Percentiles rank a stretch among this genome's conserved stretches.
Evolutionary conservation across 306 rosid genomes (phyloP).

Genomic region (Prunus fruticosa): DNA sequence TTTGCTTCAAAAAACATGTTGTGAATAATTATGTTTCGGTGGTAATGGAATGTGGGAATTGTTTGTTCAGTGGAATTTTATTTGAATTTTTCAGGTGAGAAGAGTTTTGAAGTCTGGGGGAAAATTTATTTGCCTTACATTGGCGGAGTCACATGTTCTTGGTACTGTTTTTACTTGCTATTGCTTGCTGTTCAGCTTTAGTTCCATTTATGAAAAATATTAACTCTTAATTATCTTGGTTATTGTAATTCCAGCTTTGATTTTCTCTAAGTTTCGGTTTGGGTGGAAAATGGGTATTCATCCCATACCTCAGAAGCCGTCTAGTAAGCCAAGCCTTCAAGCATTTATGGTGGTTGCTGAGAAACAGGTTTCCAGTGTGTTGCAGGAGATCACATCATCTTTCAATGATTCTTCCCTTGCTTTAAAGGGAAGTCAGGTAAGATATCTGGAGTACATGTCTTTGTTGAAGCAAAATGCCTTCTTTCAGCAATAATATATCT

Average conservation of each 20-base stretch:
- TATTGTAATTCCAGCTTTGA: constrained; percentile 54
- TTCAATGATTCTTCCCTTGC: constrained; percentile 46
- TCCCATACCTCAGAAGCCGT: constrained; percentile 64
- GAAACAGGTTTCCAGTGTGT: constrained; percentile 57
- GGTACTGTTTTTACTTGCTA: constrained; percentile 42
- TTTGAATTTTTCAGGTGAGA: constrained; percentile 58
- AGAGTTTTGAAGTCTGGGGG: constrained; percentile 82
- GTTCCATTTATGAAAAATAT: neutral
- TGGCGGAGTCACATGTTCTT: constrained; percentile 84
- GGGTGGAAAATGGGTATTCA: constrained; percentile 87
- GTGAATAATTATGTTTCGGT: constrained; percentile 2
- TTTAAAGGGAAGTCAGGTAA: constrained; percentile 72
- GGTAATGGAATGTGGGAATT: neutral
- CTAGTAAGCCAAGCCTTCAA: constrained; percentile 65
- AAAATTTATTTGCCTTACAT: constrained; percentile 79
- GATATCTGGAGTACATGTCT: constrained; percentile 4
- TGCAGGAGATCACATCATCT: constrained; percentile 57
- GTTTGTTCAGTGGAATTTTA: constrained; percentile 3
- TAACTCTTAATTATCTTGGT: constrained; percentile 15
- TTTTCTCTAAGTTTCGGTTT: constrained; percentile 71
- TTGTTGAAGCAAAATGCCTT: no score
- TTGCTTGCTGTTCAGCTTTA: neutral
- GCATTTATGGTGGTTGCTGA: constrained; percentile 80
- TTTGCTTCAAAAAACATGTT: neutral
- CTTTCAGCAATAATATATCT: no score